These are phyloP conservation scores for Pleurotus tuber-regium DNA, from an alignment of 768 basidiomycete species.

Conservation along the genomic window DNA sequence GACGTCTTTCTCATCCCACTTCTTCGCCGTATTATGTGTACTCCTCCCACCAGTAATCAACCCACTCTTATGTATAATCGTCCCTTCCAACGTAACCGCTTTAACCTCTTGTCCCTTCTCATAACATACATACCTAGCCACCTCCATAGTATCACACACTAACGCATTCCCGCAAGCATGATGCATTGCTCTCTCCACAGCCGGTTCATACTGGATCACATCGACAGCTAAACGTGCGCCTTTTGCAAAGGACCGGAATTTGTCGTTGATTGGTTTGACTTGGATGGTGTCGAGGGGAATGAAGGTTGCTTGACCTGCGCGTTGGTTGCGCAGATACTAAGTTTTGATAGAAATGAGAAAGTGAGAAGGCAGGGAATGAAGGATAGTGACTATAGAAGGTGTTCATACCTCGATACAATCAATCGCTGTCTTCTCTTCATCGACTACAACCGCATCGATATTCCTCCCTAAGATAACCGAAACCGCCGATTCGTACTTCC, in stretches of 20 bases:
- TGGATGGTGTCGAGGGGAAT: constrained; percentile 98
- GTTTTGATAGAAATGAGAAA: constrained; percentile 5
- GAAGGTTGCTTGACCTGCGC: constrained; percentile 95
- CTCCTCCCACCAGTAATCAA: constrained; percentile 94
- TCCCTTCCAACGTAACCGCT: constrained; percentile 96
- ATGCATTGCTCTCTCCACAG: constrained; percentile 91
- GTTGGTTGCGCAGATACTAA: constrained; percentile 93
- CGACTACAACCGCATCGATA: constrained; percentile 93
- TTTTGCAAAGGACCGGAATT: constrained; percentile 88
- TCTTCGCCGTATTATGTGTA: constrained; percentile 70
- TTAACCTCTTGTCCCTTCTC: constrained; percentile 97
- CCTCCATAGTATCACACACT: constrained; percentile 94
- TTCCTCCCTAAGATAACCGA: constrained; percentile 91
- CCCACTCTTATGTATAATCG: constrained; percentile 96
- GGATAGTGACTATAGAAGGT: constrained; percentile 12
- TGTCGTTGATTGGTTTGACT: constrained; percentile 91
- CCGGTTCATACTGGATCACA: constrained; percentile 78
- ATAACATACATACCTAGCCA: constrained; percentile 88
- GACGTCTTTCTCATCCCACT: constrained; percentile 94
- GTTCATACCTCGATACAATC: constrained; percentile 86
- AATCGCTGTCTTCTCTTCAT: constrained; percentile 95
- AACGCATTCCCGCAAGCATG: constrained; percentile 95
- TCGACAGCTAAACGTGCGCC: constrained; percentile 86
- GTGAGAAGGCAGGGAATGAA: background rate
- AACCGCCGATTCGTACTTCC: constrained; percentile 91